phyloP scores from a whole-genome alignment of 108 stramenopile species.

The Skeletonema marinoi region DNA sequence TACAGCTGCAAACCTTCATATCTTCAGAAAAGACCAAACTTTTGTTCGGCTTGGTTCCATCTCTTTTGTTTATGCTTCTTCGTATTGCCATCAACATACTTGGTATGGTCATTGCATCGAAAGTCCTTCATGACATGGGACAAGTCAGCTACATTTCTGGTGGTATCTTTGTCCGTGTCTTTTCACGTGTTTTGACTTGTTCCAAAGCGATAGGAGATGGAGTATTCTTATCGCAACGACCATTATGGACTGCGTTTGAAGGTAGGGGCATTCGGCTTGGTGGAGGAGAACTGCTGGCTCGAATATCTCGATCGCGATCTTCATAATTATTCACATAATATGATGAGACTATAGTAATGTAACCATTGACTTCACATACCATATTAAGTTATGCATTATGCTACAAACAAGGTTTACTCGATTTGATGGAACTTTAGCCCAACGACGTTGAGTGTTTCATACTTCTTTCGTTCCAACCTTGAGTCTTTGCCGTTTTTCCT shows the following conservation, averaged over 20 bases:
- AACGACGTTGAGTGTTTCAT: background rate
- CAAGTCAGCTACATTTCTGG: conserved; percentile 25
- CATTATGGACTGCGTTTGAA: conserved; percentile 47
- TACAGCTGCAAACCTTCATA: conserved; percentile 23
- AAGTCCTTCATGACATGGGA: conserved; percentile 37
- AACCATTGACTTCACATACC: no score
- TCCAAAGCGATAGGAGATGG: conserved; percentile 37
- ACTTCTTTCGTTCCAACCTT: background rate
- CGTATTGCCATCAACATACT: conserved; percentile 23
- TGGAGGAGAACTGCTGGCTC: conserved; percentile 7
- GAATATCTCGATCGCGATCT: background rate
- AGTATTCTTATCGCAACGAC: conserved; percentile 18
- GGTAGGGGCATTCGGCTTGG: conserved; percentile 42
- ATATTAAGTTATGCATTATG: no score
- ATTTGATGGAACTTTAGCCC: background rate
- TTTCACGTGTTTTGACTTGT: conserved; percentile 26
- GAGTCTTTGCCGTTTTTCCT: background rate
- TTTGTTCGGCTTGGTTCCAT: conserved; percentile 17
- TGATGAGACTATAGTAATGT: no score
- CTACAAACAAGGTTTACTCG: background rate
- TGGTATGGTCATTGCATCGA: conserved; percentile 35
- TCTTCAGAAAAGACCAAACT: background rate
- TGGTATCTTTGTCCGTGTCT: conserved; percentile 32
- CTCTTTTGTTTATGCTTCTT: conserved; percentile 23
- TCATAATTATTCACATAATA: no score